phyloP scores from a whole-genome alignment of 306 rosid species.

The Ormosia semicastrata region DNA sequence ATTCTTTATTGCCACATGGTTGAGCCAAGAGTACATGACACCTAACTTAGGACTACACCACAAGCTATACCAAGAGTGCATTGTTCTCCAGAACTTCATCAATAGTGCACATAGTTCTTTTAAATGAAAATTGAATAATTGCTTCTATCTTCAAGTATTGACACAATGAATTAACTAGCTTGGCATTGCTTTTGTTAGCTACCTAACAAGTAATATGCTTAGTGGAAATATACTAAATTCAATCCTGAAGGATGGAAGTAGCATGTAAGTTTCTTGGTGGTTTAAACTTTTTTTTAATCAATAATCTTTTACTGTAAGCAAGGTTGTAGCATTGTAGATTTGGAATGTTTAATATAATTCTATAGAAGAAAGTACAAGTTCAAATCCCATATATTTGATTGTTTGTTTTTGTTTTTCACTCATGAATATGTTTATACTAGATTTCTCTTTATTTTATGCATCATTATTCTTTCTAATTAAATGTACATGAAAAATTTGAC shows the following conservation, averaged over 20 bases:
- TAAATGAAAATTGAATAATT: neutral
- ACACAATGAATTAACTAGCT: neutral
- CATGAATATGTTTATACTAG: no score
- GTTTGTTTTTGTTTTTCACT: no score
- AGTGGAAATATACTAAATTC: constrained; percentile 61
- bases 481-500: no score
- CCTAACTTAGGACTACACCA: no score
- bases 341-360: neutral
- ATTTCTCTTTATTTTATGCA: no score
- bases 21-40: no score
- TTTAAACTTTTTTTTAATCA: neutral
- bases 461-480: no score
- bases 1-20: no score
- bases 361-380: no score
- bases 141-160: constrained; percentile 13
- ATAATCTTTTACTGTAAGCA: neutral
- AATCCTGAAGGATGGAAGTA: constrained; percentile 61
- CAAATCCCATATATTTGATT: no score
- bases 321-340: neutral
- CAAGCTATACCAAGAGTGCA: no score
- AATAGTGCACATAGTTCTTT: neutral
- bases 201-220: constrained; percentile 64
- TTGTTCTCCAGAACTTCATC: neutral
- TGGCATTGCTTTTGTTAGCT: constrained; percentile 46
- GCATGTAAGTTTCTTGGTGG: constrained; percentile 54